Evolutionary conservation across 352 stramenopile genomes (phyloP).

Genomic region (Pythium dissotocum): DNA sequence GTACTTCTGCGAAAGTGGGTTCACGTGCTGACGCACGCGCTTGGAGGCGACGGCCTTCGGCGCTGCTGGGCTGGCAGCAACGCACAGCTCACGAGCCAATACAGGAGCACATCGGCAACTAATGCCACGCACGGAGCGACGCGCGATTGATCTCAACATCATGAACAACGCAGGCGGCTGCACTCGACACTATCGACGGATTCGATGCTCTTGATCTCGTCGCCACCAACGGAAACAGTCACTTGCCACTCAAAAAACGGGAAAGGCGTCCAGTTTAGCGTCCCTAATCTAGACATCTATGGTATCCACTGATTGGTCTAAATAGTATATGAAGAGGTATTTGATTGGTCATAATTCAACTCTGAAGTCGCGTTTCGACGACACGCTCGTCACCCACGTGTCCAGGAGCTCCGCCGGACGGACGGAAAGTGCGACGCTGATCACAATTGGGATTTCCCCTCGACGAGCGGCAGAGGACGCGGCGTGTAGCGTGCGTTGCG

Average conservation of each 20-base stretch:
- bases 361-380: neutral
- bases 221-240: constrained; percentile 1
- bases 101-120: neutral
- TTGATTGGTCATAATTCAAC: constrained; percentile 6
- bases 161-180: too few species aligned
- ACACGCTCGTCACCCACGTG: constrained; percentile 10
- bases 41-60: constrained; percentile 33
- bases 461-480: constrained; percentile 1
- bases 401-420: neutral
- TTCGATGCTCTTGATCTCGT: neutral
- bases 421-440: constrained; percentile 4
- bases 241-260: neutral
- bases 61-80: neutral
- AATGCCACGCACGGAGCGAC: neutral
- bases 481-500: neutral
- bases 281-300: neutral
- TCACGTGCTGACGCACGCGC: constrained; percentile 85
- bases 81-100: constrained; percentile 1
- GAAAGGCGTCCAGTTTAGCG: neutral
- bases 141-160: neutral
- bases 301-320: neutral
- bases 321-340: neutral
- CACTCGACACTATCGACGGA: too few species aligned
- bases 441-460: constrained; percentile 4
- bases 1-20: constrained; percentile 70